Evolutionary conservation across 305 asterid genomes (phyloP), one percentile per base, ranked within the genome.

Genomic region (Vinca major): DNA sequence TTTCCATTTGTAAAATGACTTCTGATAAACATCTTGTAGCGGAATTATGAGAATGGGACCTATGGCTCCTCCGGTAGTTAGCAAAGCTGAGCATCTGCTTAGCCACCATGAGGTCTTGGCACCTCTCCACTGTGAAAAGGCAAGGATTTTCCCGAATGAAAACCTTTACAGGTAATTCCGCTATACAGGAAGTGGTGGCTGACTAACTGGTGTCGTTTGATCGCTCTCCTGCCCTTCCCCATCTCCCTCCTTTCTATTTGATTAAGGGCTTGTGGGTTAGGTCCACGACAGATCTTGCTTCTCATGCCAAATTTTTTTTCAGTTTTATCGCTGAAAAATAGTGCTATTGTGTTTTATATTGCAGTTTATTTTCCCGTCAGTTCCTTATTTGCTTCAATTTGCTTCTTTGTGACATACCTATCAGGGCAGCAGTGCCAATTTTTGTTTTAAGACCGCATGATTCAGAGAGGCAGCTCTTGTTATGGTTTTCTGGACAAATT

Each of bases 121-220:
- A 62, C 76, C 81, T 73, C 82, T 79, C 73, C 82, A 62, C 63
- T 71, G 77, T 53, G 88, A 80, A 53, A 79, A 79, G 70, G 84
- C 68, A 72, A 76, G 85, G 83, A 84, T 84, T 73, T 76, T 71
- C 74, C 71, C 84, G 14, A 47, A 71, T 70, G 86, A 84, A 73
- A 75, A 80, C 43, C 44, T 67, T 7, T 81, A 67, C 74, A 86
- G 96, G 98, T 92, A 85, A 76, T 49, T 67, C 5, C 36, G 40
- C 69, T 49, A 5, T 33, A 53, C 67, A 56, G 60, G 13, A 51
- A 69, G 36, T 60, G 36, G 51, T 69, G 36, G 51, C 20, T 10
- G 61, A 50, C 8, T 3, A 26, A 58, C 7, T 3, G 33, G 45
- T 9, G 4, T 4, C 41, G 10, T 4, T 2, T 40, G 11, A 16